Conservation (phyloP, 306 rosid species). For the Citrullus amarus region DNA sequence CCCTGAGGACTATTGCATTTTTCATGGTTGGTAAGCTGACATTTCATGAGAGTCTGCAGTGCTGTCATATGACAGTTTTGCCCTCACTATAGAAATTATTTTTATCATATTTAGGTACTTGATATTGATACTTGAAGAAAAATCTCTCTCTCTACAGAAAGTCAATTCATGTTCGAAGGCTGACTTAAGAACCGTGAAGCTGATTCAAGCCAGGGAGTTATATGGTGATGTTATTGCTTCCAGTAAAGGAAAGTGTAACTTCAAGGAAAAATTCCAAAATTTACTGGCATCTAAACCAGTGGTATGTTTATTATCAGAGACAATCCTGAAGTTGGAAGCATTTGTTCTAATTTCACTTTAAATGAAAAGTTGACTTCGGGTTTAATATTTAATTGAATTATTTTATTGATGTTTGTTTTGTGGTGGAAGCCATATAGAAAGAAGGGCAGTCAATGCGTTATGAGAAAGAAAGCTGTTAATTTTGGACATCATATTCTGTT, state of each 20-base stretch:
- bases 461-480: not conserved
- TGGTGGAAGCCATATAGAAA: slow-evolving; percentile 1
- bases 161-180: slow-evolving; percentile 16
- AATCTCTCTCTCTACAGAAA: slow-evolving; percentile 13
- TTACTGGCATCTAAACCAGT: slow-evolving; percentile 50
- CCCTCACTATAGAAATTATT: not conserved
- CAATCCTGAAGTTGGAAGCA: not conserved
- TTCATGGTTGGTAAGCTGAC: not conserved
- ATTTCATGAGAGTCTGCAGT: not conserved
- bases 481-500: not conserved
- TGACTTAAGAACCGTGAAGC: slow-evolving; percentile 27
- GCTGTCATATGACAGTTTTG: not conserved
- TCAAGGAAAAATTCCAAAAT: slow-evolving; percentile 53
- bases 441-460: not conserved
- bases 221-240: slow-evolving; percentile 44
- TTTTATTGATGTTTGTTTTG: not conserved
- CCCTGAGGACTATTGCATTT: not conserved
- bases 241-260: slow-evolving; percentile 32
- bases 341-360: not conserved
- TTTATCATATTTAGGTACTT: not conserved
- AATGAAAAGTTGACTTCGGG: not conserved
- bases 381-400: not conserved
- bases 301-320: slow-evolving; percentile 27
- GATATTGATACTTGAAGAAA: not conserved
- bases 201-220: slow-evolving; percentile 75